phyloP scores from a whole-genome alignment of 495 filamentous ascomycete genomes.

The Hyaloscypha bicolor region DNA sequence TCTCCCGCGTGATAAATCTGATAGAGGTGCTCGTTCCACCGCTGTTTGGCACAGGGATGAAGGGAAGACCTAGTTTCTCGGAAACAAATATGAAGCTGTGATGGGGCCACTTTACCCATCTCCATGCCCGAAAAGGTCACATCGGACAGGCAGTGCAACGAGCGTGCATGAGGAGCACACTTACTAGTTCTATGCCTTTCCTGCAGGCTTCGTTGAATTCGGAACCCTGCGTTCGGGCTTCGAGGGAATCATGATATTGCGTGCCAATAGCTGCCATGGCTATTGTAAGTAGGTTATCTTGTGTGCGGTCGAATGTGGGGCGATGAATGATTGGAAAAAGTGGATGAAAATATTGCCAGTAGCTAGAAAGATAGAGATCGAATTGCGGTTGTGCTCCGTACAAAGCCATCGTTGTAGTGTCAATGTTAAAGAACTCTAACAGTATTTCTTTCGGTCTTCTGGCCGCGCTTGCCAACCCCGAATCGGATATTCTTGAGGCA shows the following conservation, averaged over 20 bases:
- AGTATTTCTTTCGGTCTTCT: conserved; percentile 9
- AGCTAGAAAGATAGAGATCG: conserved; percentile 27
- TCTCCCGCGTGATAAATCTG: not conserved
- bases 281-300: conserved; percentile 23
- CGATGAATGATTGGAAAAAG: conserved; percentile 32
- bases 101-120: too few species aligned
- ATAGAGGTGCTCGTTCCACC: not conserved
- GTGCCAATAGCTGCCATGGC: conserved; percentile 34
- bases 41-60: not conserved
- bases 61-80: too few species aligned
- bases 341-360: conserved; percentile 27
- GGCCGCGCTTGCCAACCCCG: conserved; percentile 18
- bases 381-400: conserved; percentile 21
- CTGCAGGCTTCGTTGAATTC: conserved; percentile 28
- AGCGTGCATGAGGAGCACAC: not conserved
- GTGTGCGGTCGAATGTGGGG: conserved; percentile 23
- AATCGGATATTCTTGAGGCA: conserved; percentile 21
- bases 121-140: too few species aligned
- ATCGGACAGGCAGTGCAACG: not conserved
- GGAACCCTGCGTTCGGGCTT: conserved; percentile 26
- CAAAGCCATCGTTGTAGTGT: conserved; percentile 1
- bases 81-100: too few species aligned
- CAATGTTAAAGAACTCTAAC: not conserved
- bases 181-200: conserved; percentile 26
- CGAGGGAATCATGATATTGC: conserved; percentile 28